Evolutionary conservation across 2,329 filamentous ascomycete genomes (phyloP), one percentile per base, ranked within the genome.

Genomic region (Neocucurbitaria cava): DNA sequence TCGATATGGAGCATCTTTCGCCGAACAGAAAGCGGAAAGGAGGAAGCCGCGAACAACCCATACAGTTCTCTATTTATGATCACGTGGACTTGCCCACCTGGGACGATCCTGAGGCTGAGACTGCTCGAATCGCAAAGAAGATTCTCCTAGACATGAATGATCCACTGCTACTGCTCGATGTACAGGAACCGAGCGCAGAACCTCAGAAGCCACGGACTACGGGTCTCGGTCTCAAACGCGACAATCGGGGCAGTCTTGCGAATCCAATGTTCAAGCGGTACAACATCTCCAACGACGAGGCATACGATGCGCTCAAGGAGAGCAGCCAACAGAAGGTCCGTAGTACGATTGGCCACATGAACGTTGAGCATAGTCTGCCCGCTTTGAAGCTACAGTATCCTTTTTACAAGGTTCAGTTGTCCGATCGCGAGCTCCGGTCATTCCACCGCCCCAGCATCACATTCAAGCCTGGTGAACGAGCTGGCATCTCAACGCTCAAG

Each of bases 321-420:
- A 98, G 97, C 70, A 93, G 96, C 70, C 92, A 96, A 78, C 92
- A 91, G 82, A 98, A 96, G 77, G 91, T 99, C 57, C 88, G 95
- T 63, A 95, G 92, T 47, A 96, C 92, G 1, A 85, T 99, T 56
- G 92, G 92, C 41, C 94, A 93, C 70, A 87, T 96, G 58, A 88
- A 90, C n/a, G 88, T 99, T 38, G 95, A 99, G 74, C 95, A 99
- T 78, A 93, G 91, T 75, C 83, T 96, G 81, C 94, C 95, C 15
- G 95, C 95, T 10, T 82, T 94, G 69, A 93, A 94, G 70, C 80
- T 99, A 36, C 91, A 96, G 59, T 98, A 91, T 86, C 95, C 95
- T 35, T 98, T 96, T 81, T 99, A 98, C 80, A 91, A 91, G 70
- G 92, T 95, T 51, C 91, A 90, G 69, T 82, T 97, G 18, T 84